Conservation (phyloP, 352 stramenopile genomes). For the Stramenopiles sp. region DNA sequence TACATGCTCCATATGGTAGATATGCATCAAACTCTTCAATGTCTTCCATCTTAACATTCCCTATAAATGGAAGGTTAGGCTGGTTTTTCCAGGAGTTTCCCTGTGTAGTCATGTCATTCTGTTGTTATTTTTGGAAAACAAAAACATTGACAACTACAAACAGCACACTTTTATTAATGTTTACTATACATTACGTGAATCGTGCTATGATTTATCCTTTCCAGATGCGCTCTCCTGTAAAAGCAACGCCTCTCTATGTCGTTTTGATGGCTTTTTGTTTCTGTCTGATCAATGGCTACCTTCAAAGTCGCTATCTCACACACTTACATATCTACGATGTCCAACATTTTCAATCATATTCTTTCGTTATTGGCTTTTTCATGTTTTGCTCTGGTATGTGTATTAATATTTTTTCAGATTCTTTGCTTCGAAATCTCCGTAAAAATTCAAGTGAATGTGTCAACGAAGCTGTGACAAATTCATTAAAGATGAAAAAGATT, state of each 20-base stretch:
- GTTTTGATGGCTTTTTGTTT: conserved; percentile 20
- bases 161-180: neutral
- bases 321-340: conserved; percentile 13
- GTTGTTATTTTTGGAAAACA: conserved; percentile 1
- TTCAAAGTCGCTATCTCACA: conserved; percentile 17
- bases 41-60: no score
- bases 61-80: neutral
- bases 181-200: conserved; percentile 10
- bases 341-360: conserved; percentile 11
- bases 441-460: no score
- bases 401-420: conserved; percentile 24
- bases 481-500: no score
- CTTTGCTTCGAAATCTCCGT: conserved; percentile 23
- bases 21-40: no score
- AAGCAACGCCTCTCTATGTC: conserved; percentile 22
- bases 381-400: conserved; percentile 19
- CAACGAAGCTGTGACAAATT: no score
- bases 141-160: conserved; percentile 3
- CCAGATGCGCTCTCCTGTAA: conserved; percentile 19
- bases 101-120: neutral
- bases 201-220: conserved; percentile 27
- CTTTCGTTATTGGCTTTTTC: conserved; percentile 19
- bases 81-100: conserved; percentile 4
- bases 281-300: conserved; percentile 22
- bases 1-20: no score